A percentile compares a stretch with the other conserved stretches of the same genome.
phyloP scores from a whole-genome alignment of 768 basidiomycete genomes.

The Tulasnella sp. region DNA sequence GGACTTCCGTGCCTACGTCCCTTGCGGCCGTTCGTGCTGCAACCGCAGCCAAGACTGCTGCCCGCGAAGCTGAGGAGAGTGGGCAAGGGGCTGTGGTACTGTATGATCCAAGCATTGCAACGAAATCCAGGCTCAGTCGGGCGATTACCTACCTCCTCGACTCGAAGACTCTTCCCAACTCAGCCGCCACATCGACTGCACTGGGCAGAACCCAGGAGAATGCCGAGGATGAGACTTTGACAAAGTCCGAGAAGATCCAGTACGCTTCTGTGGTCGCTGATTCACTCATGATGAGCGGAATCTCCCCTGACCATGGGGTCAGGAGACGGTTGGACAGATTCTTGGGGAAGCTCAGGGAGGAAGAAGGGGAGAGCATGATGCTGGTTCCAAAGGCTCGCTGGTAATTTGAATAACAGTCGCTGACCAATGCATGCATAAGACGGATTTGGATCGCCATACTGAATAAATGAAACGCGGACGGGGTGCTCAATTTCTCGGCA shows the following conservation, averaged over 20 bases:
- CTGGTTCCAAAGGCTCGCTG: slow-evolving; percentile 10
- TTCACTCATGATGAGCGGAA: slow-evolving; percentile 32
- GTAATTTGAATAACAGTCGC: background rate
- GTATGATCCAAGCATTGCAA: background rate
- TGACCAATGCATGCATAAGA: background rate
- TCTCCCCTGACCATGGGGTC: slow-evolving; percentile 31
- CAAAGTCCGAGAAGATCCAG: background rate
- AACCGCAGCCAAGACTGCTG: slow-evolving; percentile 22
- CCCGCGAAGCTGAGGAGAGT: slow-evolving; percentile 5
- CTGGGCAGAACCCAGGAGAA: background rate
- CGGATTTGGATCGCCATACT: background rate
- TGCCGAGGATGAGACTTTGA: slow-evolving; percentile 9
- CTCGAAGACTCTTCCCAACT: background rate
- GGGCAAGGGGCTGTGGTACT: background rate
- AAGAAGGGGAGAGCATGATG: slow-evolving; percentile 10
- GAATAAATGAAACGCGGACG: background rate
- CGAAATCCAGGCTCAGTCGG: slow-evolving; percentile 20
- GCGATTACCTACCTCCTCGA: slow-evolving; percentile 21
- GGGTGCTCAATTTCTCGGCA: background rate
- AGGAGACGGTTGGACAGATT: slow-evolving; percentile 34
- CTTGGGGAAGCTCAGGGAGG: slow-evolving; percentile 20
- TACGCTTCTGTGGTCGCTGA: slow-evolving; percentile 15
- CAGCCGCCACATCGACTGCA: background rate
- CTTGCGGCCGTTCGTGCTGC: slow-evolving; percentile 27
- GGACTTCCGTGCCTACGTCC: background rate